These are phyloP conservation scores for Dendrobium nobile DNA, from an alignment of 106 monocot species.

Conservation along the genomic window DNA sequence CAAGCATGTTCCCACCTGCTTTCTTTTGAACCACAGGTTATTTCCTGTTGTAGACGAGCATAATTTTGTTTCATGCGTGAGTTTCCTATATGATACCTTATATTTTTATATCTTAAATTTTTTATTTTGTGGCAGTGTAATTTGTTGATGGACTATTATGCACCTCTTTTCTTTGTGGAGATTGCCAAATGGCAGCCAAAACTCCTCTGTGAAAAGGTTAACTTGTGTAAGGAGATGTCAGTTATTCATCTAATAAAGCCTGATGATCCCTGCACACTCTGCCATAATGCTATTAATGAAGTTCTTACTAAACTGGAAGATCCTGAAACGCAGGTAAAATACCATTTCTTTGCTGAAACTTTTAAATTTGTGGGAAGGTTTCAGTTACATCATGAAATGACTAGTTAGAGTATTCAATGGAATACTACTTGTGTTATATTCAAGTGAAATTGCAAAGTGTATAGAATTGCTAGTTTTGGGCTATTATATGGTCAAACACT, in stretches of 20 bases:
- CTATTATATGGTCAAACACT: no score
- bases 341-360: neutral
- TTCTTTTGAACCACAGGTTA: constrained; percentile 12
- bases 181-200: constrained; percentile 34
- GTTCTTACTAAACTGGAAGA: constrained; percentile 41
- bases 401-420: neutral
- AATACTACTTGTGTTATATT: neutral
- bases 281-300: constrained; percentile 35
- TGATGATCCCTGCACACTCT: constrained; percentile 38
- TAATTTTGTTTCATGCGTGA: neutral
- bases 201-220: constrained; percentile 38
- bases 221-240: constrained; percentile 31
- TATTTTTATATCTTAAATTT: neutral
- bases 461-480: neutral
- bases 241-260: constrained; percentile 8
- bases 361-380: neutral
- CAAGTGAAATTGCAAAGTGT: neutral
- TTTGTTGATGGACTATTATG: constrained; percentile 48
- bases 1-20: constrained; percentile 38
- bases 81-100: neutral
- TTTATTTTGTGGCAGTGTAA: constrained; percentile 34
- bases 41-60: neutral
- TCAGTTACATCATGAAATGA: no score
- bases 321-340: constrained; percentile 46
- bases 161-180: constrained; percentile 41